Evolutionary conservation across 2,329 filamentous ascomycete species (phyloP).

Genomic region (Aspergillus sp.): DNA sequence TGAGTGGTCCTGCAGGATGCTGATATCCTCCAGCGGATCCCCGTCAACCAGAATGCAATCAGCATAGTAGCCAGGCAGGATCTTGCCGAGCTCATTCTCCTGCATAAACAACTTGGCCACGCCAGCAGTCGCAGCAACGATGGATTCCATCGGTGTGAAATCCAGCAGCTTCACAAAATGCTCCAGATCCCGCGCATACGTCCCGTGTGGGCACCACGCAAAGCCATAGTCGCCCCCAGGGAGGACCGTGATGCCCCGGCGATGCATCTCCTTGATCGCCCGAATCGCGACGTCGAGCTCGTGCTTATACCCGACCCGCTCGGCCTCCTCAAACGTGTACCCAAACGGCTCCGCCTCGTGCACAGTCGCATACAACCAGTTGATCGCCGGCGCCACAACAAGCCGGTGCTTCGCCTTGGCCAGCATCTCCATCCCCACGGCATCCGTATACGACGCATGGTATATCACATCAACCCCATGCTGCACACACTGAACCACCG

Average conservation of each 20-base stretch:
- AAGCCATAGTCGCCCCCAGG: slow-evolving; percentile 55
- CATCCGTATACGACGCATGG: slow-evolving; percentile 53
- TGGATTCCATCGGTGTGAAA: slow-evolving; percentile 51
- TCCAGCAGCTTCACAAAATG: slow-evolving; percentile 53
- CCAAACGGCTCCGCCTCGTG: slow-evolving; percentile 47
- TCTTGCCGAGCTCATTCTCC: slow-evolving; percentile 43
- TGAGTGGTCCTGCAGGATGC: slow-evolving; percentile 48
- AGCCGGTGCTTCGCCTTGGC: slow-evolving; percentile 46
- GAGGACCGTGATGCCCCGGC: slow-evolving; percentile 47
- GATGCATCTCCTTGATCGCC: slow-evolving; percentile 52
- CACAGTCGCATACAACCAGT: slow-evolving; percentile 48
- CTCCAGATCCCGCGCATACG: slow-evolving; percentile 53
- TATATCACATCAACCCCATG: slow-evolving; percentile 56
- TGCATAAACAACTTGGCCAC: slow-evolving; percentile 50
- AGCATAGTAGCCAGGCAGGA: slow-evolving; percentile 48
- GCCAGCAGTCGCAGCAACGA: slow-evolving; percentile 50
- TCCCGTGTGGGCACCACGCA: slow-evolving; percentile 55
- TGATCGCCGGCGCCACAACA: slow-evolving; percentile 50
- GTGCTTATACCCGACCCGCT: slow-evolving; percentile 50
- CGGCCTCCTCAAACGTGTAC: slow-evolving; percentile 48
- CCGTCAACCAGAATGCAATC: slow-evolving; percentile 55
- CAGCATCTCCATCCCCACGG: slow-evolving; percentile 31
- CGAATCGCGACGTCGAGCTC: slow-evolving; percentile 48
- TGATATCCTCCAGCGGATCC: slow-evolving; percentile 49
- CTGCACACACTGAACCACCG: slow-evolving; percentile 49